Evolutionary conservation across 805 yeast species (phyloP).

Genomic region (Ogataea salicorniae): DNA sequence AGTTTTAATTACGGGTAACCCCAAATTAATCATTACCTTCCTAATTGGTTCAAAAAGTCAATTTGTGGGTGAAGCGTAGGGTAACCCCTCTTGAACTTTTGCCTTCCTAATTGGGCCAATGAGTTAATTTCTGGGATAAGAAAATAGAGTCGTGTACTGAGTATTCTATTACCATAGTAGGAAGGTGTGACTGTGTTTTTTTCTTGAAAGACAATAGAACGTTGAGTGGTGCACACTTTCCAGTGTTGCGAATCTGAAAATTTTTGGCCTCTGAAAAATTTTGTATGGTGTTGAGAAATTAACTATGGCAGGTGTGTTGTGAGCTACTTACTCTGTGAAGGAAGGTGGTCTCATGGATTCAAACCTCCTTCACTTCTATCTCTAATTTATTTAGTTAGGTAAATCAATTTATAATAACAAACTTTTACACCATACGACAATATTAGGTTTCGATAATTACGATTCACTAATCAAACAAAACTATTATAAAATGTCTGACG

Average conservation of each 20-base stretch:
- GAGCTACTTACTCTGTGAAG: no score
- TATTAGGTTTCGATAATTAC: no score
- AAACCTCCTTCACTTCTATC: neutral
- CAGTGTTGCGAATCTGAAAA: neutral
- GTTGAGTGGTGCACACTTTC: slow-evolving; percentile 1
- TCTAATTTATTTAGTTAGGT: neutral
- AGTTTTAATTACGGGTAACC: neutral
- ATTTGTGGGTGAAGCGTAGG: slow-evolving; percentile 8
- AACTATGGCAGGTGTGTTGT: neutral
- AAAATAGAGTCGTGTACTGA: slow-evolving; percentile 9
- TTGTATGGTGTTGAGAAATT: neutral
- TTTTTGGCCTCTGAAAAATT: neutral
- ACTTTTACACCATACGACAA: no score
- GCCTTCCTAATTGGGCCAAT: slow-evolving; percentile 27
- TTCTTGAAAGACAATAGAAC: neutral
- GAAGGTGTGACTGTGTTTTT: slow-evolving; percentile 19
- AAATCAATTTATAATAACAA: neutral
- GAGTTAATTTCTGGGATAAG: slow-evolving; percentile 24
- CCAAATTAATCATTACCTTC: neutral
- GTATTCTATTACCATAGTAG: slow-evolving; percentile 1
- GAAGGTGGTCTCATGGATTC: no score
- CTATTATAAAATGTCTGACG: slow-evolving; percentile 65
- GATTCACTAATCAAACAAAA: no score
- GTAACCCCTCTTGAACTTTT: slow-evolving; percentile 15
- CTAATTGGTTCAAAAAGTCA: neutral